Evolutionary conservation across 2,329 filamentous ascomycete genomes (phyloP), one percentile per base, ranked within the genome.

Genomic region (Penicillium sclerotigenum): DNA sequence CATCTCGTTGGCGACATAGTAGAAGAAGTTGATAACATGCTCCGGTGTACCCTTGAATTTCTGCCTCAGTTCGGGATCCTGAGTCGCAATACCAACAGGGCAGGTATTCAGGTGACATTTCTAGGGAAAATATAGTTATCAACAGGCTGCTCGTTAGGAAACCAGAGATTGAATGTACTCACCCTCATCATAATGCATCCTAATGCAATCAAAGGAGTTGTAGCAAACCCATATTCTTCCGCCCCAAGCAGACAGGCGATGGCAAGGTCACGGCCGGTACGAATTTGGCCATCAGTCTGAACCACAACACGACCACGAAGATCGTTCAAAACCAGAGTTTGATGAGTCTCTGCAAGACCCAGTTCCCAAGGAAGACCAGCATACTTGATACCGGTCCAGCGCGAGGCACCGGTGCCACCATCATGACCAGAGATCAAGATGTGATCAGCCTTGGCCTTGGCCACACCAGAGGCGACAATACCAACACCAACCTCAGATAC

Each of bases 311-410:
- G 90, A 51, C 93, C 93, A 81, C 93, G 89, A 18, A 97, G 85
- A 71, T 97, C 93, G 75, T 97, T 97, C 38, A 97, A 81, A 13
- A 97, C 93, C 62, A 97, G 81, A 14, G 93, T 97, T 78, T 97
- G 93, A 73, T 97, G 93, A 43, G 92, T 97, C 80, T 97, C 93
- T 6, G 93, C 93, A 67, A 97, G 88, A 83, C 93, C 93, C 65
- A 97, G 74, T 75, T 97, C 93, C 92, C 92, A 97, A 26, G 93
- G 93, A 34, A 97, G 85, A 83, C 93, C 93, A 48, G 92, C 93
- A 73, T 97, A 96, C 77, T 97, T 97, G 85, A 96, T 97, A 81
- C 93, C 93, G 69, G 93, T 97, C 93, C 93, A 97, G 75, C 93
- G 83, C 49, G 92, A 97, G 58, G 93, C 93, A 81, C 93, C 93